phyloP scores from a whole-genome alignment of 768 basidiomycete species.

The Tubosaeta sp. region DNA sequence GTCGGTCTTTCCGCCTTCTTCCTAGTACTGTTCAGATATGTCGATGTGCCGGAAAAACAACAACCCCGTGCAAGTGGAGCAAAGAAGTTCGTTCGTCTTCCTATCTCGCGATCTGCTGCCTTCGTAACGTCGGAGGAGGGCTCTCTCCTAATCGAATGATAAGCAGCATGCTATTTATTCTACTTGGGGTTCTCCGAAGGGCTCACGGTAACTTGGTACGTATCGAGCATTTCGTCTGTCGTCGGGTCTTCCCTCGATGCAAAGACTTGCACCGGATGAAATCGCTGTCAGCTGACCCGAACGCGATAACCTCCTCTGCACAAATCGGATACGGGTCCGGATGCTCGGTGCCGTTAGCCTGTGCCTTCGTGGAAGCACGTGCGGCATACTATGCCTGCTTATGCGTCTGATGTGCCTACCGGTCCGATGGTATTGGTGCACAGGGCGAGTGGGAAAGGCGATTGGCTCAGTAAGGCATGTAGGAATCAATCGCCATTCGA shows the following conservation, averaged over 20 bases:
- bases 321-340: constrained; percentile 19
- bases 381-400: constrained; percentile 21
- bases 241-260: constrained; percentile 21
- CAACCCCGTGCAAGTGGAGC: neutral
- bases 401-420: constrained; percentile 35
- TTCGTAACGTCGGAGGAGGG: neutral
- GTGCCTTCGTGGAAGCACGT: constrained; percentile 34
- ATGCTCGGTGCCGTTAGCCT: constrained; percentile 30
- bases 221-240: neutral
- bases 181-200: neutral
- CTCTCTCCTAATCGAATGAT: neutral
- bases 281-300: constrained; percentile 27
- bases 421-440: constrained; percentile 35
- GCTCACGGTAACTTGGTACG: too few species aligned
- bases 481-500: neutral
- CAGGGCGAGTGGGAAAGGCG: constrained; percentile 21
- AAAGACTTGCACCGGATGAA: constrained; percentile 19
- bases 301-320: constrained; percentile 19
- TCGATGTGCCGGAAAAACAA: constrained; percentile 1
- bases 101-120: neutral
- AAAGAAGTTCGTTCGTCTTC: neutral
- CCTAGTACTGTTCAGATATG: constrained; percentile 1
- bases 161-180: constrained; percentile 3
- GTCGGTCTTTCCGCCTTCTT: neutral
- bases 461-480: constrained; percentile 15